Evolutionary conservation across 2,329 filamentous ascomycete genomes (phyloP), one percentile per base, ranked within the genome.

Genomic region (Fusarium udum): DNA sequence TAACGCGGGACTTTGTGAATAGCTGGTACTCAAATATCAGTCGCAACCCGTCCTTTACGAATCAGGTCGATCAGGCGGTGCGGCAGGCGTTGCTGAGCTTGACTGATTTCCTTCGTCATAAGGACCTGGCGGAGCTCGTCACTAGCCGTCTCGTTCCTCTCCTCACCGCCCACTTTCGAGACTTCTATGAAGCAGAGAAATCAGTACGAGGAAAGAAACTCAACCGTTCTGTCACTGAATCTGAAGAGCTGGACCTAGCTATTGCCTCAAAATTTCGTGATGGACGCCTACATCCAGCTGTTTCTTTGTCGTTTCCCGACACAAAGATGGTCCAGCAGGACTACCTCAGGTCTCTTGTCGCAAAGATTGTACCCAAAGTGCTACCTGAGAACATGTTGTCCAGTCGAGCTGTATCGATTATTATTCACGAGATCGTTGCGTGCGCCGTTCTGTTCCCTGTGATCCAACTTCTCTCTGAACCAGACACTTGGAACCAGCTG

Each of bases 401-500:
- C 37, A 98, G 96, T 80, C 89, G 93, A 69, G 90, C 93, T 46
- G 95, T 98, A 13, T 90, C 89, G 37, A 92, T 92, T 40, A 85
- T 99, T 61, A 88, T 98, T 67, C 91, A 93, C 76, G 97, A 99
- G 83, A 92, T 99, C 69, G 90, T 98, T n/a, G 88, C 94, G 28
- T 98, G 96, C 81, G 94, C 94, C n/a, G 92, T 99, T 43, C 85
- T 99, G 42, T 91, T 91, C 46, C 96, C 96, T 2, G 85, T 97
- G 28, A 87, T 98, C 79, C 91, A 92, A 77, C 85, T 95, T 70
- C 85, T 99, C 24, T 90, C 93, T 10, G 95, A 99, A 76, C 95
- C 97, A 3, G 97, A 99, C 83, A 97, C 93, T 14, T 99, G 95
- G 95, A 98, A 99, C 78, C 95, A 98, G 81, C 83, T 97, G 67